phyloP scores from a whole-genome alignment of 1,139 yeast species.

The Candida dubliniensis region DNA sequence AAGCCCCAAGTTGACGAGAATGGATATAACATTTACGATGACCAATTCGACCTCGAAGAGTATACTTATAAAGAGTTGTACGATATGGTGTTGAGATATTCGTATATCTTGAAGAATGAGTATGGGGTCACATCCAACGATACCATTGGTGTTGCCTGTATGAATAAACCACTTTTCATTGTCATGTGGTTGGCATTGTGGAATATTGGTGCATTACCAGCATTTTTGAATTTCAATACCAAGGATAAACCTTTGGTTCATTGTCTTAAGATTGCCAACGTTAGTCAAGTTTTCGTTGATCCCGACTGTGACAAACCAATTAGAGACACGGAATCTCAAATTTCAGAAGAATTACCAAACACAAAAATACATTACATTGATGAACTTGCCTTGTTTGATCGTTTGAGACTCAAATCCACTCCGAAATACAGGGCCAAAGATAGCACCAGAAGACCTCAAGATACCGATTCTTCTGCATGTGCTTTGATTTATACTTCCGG shows the following conservation, averaged over 20 bases:
- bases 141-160: conserved; percentile 74
- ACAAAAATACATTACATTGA: conserved; percentile 55
- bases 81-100: conserved; percentile 61
- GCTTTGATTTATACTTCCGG: conserved; percentile 89
- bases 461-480: conserved; percentile 62
- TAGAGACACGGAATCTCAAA: conserved; percentile 49
- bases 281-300: conserved; percentile 70
- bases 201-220: conserved; percentile 90
- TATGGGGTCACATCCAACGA: conserved; percentile 67
- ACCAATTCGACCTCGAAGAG: conserved; percentile 57
- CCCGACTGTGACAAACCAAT: conserved; percentile 64
- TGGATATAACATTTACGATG: conserved; percentile 47
- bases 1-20: conserved; percentile 27
- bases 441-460: conserved; percentile 53
- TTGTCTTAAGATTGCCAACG: conserved; percentile 70
- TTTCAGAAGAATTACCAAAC: conserved; percentile 41
- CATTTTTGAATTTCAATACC: conserved; percentile 81
- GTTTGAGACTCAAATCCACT: conserved; percentile 45
- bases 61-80: conserved; percentile 72
- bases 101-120: conserved; percentile 61
- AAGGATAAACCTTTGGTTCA: conserved; percentile 75
- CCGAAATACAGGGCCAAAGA: conserved; percentile 58
- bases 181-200: conserved; percentile 83
- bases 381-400: conserved; percentile 47
- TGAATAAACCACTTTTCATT: conserved; percentile 80